A percentile compares a stretch with the other conserved stretches of the same genome.
Conservation (phyloP, 352 stramenopile genomes). For the Phytopythium oedochilum region DNA sequence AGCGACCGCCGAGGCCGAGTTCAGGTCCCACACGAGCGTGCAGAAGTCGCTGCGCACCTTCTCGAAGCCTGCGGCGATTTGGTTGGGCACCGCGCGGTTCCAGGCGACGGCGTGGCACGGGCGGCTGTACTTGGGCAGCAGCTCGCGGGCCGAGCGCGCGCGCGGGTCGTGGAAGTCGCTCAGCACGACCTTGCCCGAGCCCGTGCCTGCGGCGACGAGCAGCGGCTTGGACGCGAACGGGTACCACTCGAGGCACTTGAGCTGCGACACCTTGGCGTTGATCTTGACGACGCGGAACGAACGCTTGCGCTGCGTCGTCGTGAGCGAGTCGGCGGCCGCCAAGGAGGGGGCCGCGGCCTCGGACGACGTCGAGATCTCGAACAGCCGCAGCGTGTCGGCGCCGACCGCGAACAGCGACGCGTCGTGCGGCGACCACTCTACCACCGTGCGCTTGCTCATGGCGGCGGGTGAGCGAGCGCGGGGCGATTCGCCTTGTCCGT, state of each 20-base stretch:
- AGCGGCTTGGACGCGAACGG: constrained; percentile 69
- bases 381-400: constrained; percentile 79
- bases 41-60: constrained; percentile 86
- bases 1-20: constrained; percentile 21
- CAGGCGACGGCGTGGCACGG: constrained; percentile 83
- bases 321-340: not conserved
- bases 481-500: too few relatives aligned
- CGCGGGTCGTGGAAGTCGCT: constrained; percentile 76
- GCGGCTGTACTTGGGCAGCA: constrained; percentile 75
- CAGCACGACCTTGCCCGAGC: constrained; percentile 77
- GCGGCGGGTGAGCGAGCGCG: not conserved
- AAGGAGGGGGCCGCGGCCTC: not conserved
- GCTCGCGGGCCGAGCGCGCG: constrained; percentile 58
- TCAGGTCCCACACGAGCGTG: constrained; percentile 83
- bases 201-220: constrained; percentile 69
- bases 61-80: constrained; percentile 80
- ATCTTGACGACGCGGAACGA: constrained; percentile 81
- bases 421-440: constrained; percentile 85
- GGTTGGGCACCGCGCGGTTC: constrained; percentile 70
- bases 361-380: constrained; percentile 49
- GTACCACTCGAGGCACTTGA: constrained; percentile 85
- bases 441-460: constrained; percentile 78
- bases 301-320: constrained; percentile 77
- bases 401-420: constrained; percentile 79
- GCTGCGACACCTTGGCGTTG: constrained; percentile 64